A percentile compares a stretch with the other conserved stretches of the same genome.
Conservation (phyloP, 768 basidiomycete species). For the Xerocomus potaroensis region DNA sequence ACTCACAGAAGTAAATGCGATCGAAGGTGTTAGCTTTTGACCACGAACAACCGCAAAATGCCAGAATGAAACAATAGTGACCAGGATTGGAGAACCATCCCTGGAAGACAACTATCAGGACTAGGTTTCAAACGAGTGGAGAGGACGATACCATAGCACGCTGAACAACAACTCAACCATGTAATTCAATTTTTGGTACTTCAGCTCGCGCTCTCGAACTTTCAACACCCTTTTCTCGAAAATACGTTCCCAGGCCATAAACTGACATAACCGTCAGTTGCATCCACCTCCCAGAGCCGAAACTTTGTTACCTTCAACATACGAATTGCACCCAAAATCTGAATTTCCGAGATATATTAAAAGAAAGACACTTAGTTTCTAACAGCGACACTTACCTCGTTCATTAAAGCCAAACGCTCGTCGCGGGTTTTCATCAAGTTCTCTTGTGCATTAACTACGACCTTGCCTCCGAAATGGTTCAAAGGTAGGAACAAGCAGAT, state of each 20-base stretch:
- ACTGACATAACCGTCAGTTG: slow-evolving; percentile 39
- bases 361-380: background rate
- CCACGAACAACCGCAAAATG: slow-evolving; percentile 70
- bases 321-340: slow-evolving; percentile 80
- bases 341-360: background rate
- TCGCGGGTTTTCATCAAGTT: slow-evolving; percentile 90
- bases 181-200: slow-evolving; percentile 83
- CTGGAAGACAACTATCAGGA: slow-evolving; percentile 18
- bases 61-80: slow-evolving; percentile 61
- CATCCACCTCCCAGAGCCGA: background rate
- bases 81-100: slow-evolving; percentile 50
- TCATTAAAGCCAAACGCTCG: slow-evolving; percentile 88
- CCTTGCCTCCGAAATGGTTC: slow-evolving; percentile 80
- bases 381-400: slow-evolving; percentile 51
- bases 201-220: slow-evolving; percentile 76
- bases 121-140: background rate
- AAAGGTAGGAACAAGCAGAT: slow-evolving; percentile 70
- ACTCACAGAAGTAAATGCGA: slow-evolving; percentile 71
- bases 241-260: slow-evolving; percentile 94
- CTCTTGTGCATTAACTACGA: slow-evolving; percentile 74
- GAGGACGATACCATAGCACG: slow-evolving; percentile 44
- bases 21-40: slow-evolving; percentile 71
- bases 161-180: slow-evolving; percentile 71
- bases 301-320: slow-evolving; percentile 72
- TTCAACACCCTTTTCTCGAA: slow-evolving; percentile 74